A percentile compares a stretch with the other conserved stretches of the same genome.
Conservation (phyloP, 495 filamentous ascomycete species). For the Pseudevernia furfuracea region DNA sequence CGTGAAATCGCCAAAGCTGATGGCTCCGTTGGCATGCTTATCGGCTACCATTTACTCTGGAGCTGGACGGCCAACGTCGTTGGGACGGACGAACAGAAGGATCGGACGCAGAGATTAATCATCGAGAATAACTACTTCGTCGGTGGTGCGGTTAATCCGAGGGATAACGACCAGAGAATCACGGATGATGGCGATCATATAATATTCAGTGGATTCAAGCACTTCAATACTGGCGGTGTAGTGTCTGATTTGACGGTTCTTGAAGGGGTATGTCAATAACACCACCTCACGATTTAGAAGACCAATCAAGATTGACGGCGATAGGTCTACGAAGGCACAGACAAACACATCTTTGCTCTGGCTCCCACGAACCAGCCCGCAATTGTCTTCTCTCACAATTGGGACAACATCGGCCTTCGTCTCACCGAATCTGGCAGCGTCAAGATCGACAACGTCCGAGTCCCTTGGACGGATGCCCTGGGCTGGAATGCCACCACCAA, state of each 20-base stretch:
- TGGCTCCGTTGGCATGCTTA: conserved; percentile 52
- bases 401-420: conserved; percentile 54
- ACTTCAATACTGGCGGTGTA: conserved; percentile 57
- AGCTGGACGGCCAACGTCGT: conserved; percentile 49
- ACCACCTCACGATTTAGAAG: neutral
- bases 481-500: conserved; percentile 46
- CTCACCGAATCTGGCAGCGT: conserved; percentile 54
- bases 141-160: conserved; percentile 55
- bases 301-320: neutral
- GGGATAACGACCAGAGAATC: conserved; percentile 50
- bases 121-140: conserved; percentile 54
- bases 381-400: conserved; percentile 51
- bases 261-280: conserved; percentile 37
- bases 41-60: conserved; percentile 57
- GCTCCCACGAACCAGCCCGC: conserved; percentile 46
- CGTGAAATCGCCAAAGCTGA: conserved; percentile 53
- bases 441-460: conserved; percentile 47
- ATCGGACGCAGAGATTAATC: conserved; percentile 45
- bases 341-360: conserved; percentile 52
- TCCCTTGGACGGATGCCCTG: conserved; percentile 50
- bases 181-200: conserved; percentile 43
- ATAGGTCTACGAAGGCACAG: conserved; percentile 40
- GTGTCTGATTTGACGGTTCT: conserved; percentile 56
- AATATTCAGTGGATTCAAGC: conserved; percentile 50
- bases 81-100: conserved; percentile 47